Conservation (phyloP, 768 basidiomycete species). For the Xerocomus spinulosus region DNA sequence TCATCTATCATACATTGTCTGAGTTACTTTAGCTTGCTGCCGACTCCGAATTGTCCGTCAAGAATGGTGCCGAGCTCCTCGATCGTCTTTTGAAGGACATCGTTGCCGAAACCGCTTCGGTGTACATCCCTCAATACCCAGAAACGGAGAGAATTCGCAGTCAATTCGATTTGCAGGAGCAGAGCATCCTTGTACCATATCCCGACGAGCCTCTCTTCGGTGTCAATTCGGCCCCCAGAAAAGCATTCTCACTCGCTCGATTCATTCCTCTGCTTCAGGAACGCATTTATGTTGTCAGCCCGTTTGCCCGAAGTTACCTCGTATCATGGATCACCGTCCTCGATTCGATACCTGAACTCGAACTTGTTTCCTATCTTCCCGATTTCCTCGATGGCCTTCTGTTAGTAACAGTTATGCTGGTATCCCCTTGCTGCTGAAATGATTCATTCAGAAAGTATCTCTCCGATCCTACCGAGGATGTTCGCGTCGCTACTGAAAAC, state of each 20-base stretch:
- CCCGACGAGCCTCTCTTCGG: conserved; percentile 42
- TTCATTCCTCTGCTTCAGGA: conserved; percentile 94
- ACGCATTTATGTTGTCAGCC: conserved; percentile 91
- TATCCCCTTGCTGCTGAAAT: conserved; percentile 4
- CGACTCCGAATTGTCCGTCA: conserved; percentile 92
- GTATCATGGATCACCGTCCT: conserved; percentile 95
- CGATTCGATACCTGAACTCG: conserved; percentile 94
- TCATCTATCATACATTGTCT: conserved; percentile 7
- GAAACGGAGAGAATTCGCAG: conserved; percentile 67
- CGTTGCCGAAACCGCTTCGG: conserved; percentile 92
- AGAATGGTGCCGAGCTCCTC: conserved; percentile 95
- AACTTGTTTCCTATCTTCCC: conserved; percentile 90
- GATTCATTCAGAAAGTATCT: conserved; percentile 72
- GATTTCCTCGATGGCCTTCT: conserved; percentile 92
- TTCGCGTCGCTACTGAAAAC: conserved; percentile 85
- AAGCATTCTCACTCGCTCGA: conserved; percentile 89
- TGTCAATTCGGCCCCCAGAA: conserved; percentile 41
- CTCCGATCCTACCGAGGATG: conserved; percentile 91
- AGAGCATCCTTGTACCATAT: conserved; percentile 61
- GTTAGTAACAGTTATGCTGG: conserved; percentile 43
- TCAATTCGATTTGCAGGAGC: conserved; percentile 38
- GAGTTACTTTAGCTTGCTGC: conserved; percentile 70
- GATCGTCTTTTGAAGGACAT: conserved; percentile 98
- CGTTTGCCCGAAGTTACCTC: conserved; percentile 94
- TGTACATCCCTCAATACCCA: conserved; percentile 85